Evolutionary conservation across 1,139 yeast genomes (phyloP), one percentile per base, ranked within the genome.

Genomic region (Casaregolazyma suthepensis): DNA sequence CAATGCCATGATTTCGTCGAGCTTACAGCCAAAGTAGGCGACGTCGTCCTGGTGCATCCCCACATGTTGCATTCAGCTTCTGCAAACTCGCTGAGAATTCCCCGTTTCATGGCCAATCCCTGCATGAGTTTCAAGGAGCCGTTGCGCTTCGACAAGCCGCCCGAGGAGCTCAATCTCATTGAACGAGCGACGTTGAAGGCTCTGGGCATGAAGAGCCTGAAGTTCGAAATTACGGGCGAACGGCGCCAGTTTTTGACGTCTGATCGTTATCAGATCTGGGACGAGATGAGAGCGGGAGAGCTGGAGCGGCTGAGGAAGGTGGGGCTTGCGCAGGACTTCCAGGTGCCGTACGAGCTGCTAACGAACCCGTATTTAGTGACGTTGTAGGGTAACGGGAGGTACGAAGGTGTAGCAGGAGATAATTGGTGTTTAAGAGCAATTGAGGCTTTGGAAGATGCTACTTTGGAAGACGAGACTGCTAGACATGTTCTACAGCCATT

Each of bases 1-100:
- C 48, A 53, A 42, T 53, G 55, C 48, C 49, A 46, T 17, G 55
- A 53, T n/a, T 53, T 53, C 46, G 55, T 53, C 10, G 55, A 53
- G 42, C 53, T 53, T 17, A 53, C 55, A 1, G 55, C 53, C 17
- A 53, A 53, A 40, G 31, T 53, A 3, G 55, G 55, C 7, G 55
- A 53, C 31, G 55, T 53, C 3, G 55, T 40, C 6, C 35, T 53
- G 12, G 55, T 53, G 19, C 55, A 53, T 43, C 55, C 55, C 4
- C 50, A 49, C 26, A 53, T 53, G 55, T 51, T 53, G 6, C 55
- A 53, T 37, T 43, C 55, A 1, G 52, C 48, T 9, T 53, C 55
- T 9, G 48, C 55, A 1, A 53, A 53, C 45, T 45, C 55, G 9
- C 40, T 53, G 37, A 18, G 55, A 20, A 45, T 53, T n/a, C 55